These are phyloP conservation scores for Citrus trifoliata DNA, from an alignment of 345 rosid species.

Conservation along the genomic window DNA sequence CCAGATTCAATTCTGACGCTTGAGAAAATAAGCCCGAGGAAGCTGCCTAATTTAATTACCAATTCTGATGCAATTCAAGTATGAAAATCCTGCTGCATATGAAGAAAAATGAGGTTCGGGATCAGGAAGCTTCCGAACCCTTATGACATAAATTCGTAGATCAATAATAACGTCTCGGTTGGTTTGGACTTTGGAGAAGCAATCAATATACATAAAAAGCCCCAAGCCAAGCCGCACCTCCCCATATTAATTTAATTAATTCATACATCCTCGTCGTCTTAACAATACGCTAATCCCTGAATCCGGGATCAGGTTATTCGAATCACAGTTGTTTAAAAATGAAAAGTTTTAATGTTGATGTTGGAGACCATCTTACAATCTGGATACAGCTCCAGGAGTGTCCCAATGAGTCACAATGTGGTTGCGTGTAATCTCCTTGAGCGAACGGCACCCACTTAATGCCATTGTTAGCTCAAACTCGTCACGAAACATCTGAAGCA, in stretches of 20 bases:
- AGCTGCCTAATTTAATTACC: background rate
- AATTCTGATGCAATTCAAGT: background rate
- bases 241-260: too few species aligned
- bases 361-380: slow-evolving; percentile 26
- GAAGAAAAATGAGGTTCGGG: too few species aligned
- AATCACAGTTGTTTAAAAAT: background rate
- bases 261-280: too few species aligned
- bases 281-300: background rate
- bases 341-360: background rate
- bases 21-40: background rate
- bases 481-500: slow-evolving; percentile 68
- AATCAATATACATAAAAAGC: background rate
- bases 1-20: background rate
- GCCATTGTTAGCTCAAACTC: slow-evolving; percentile 96
- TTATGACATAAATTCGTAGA: too few species aligned
- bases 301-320: background rate
- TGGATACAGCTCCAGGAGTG: slow-evolving; percentile 40
- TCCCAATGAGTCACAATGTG: slow-evolving; percentile 78
- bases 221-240: background rate
- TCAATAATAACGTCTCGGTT: too few species aligned
- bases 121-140: too few species aligned
- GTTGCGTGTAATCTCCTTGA: slow-evolving; percentile 74
- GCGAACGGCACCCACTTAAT: slow-evolving; percentile 76
- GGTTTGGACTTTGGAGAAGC: too few species aligned
- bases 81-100: background rate